These are phyloP conservation scores for Peltaster fructicola DNA, from an alignment of 2,329 filamentous ascomycete genomes.

Conservation along the genomic window DNA sequence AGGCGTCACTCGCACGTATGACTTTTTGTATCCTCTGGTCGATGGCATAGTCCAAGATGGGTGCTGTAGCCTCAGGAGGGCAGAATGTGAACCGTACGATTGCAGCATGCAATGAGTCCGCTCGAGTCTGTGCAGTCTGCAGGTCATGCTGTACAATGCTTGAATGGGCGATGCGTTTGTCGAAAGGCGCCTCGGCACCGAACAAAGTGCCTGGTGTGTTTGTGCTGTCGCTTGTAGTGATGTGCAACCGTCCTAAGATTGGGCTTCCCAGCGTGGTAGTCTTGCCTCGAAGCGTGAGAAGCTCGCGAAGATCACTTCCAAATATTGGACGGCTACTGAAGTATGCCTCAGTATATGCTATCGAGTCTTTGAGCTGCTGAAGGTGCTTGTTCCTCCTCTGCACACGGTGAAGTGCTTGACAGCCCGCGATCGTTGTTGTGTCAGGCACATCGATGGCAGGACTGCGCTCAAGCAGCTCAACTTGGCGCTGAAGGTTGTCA, in stretches of 20 bases:
- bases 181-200: constrained; percentile 10
- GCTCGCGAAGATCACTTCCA: constrained; percentile 14
- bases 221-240: constrained; percentile 2
- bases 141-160: constrained; percentile 12
- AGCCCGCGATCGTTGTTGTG: constrained; percentile 10
- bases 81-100: constrained; percentile 84
- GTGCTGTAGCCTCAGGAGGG: constrained; percentile 72
- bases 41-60: constrained; percentile 13
- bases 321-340: constrained; percentile 11
- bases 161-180: constrained; percentile 9
- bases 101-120: constrained; percentile 51
- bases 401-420: constrained; percentile 11
- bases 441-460: constrained; percentile 8
- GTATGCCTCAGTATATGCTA: constrained; percentile 10
- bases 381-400: constrained; percentile 10
- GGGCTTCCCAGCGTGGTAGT: constrained; percentile 2
- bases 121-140: constrained; percentile 56
- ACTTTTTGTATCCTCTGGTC: constrained; percentile 10
- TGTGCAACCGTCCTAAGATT: constrained; percentile 4
- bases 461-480: constrained; percentile 7
- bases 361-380: constrained; percentile 13
- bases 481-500: constrained; percentile 7
- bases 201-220: constrained; percentile 1
- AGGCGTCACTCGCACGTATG: constrained; percentile 10
- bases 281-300: constrained; percentile 9